Conservation (phyloP, 176 grass and related monocot species). For the Zea luxurians region DNA sequence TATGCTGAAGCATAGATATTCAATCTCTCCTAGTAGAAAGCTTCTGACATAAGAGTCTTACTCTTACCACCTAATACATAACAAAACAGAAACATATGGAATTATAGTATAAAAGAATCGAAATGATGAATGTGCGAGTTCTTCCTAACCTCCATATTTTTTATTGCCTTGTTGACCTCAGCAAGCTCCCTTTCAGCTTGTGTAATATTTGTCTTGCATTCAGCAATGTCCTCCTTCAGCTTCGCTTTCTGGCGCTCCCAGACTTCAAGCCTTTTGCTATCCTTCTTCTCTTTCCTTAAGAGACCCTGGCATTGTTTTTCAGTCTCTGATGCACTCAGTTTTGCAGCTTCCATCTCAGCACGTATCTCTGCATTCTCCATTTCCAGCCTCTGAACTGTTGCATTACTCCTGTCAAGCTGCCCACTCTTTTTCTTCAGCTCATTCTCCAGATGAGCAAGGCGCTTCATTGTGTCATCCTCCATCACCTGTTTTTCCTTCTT, state of each 20-base stretch:
- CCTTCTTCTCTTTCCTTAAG: constrained; percentile 78
- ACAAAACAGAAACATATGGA: constrained; percentile 27
- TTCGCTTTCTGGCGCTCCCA: constrained; percentile 77
- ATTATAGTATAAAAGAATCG: background rate
- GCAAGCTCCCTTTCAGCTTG: constrained; percentile 54
- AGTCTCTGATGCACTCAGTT: constrained; percentile 88
- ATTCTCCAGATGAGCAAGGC: constrained; percentile 70
- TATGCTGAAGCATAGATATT: constrained; percentile 6
- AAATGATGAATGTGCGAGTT: constrained; percentile 23
- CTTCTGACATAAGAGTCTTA: background rate
- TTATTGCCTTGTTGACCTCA: constrained; percentile 53
- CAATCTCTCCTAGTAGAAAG: constrained; percentile 26
- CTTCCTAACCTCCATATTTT: constrained; percentile 64
- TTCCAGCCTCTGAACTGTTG: constrained; percentile 70
- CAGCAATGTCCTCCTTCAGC: constrained; percentile 54
- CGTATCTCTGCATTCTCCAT: constrained; percentile 95
- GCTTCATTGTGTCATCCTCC: constrained; percentile 74
- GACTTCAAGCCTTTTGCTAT: constrained; percentile 61
- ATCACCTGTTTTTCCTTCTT: constrained; percentile 71
- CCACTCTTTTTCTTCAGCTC: constrained; percentile 87
- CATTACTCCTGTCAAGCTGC: constrained; percentile 80
- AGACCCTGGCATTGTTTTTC: constrained; percentile 57
- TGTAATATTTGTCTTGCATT: constrained; percentile 53
- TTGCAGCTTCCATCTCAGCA: constrained; percentile 91
- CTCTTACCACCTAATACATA: constrained; percentile 29